These are phyloP conservation scores for Ceriops decandra DNA, from an alignment of 345 rosid species.

Conservation along the genomic window DNA sequence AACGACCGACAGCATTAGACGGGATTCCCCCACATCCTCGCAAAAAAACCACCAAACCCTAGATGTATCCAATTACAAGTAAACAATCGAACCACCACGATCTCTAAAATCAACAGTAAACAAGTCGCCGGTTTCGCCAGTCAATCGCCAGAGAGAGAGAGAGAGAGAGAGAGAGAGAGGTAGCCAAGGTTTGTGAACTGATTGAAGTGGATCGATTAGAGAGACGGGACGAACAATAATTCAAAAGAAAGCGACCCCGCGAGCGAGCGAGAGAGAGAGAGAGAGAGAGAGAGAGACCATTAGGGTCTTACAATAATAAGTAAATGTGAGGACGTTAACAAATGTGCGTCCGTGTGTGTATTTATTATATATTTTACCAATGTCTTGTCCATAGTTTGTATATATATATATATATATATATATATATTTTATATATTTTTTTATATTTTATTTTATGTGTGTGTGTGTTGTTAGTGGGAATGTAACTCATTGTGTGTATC, in stretches of 20 bases:
- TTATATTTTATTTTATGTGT: no score
- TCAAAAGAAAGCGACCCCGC: neutral
- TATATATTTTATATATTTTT: no score
- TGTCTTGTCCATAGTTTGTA: neutral
- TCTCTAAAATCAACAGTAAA: neutral
- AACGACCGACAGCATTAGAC: conserved; percentile 37
- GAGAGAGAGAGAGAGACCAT: conserved; percentile 5
- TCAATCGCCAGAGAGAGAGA: neutral
- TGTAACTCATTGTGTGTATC: no score
- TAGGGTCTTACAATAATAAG: conserved; percentile 42
- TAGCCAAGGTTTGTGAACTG: neutral
- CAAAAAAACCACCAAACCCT: conserved; percentile 23
- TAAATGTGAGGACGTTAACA: neutral
- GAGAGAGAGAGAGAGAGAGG: no score
- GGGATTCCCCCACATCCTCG: conserved; percentile 15
- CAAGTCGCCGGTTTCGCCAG: neutral
- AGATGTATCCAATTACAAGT: conserved; percentile 3
- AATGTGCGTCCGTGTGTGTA: no score
- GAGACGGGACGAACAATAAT: neutral
- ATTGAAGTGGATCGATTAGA: neutral
- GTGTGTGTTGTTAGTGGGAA: no score
- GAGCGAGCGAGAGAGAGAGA: neutral
- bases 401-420: neutral
- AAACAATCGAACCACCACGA: neutral
- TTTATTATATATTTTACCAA: neutral